These are phyloP conservation scores for Heracleum sosnowskyi DNA, from an alignment of 129 eudicot genomes.

Conservation along the genomic window DNA sequence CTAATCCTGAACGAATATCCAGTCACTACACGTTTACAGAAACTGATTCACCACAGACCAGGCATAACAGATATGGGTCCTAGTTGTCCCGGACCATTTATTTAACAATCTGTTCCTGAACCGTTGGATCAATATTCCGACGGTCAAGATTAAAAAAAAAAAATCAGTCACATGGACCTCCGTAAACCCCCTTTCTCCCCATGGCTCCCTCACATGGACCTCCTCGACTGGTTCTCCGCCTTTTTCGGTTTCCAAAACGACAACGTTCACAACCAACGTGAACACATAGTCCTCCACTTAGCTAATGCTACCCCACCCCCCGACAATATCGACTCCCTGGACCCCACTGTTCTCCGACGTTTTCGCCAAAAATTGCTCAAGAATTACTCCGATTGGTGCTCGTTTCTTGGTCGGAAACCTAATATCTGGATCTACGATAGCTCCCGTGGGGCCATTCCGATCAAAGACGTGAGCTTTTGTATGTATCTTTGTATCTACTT, in stretches of 20 bases:
- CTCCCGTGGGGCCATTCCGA: conserved; percentile 37
- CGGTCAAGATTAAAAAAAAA: too few relatives aligned
- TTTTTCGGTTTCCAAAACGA: conserved; percentile 78
- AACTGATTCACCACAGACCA: too few relatives aligned
- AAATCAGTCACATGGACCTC: too few relatives aligned
- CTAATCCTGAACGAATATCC: too few relatives aligned
- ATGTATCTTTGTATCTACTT: conserved; percentile 50
- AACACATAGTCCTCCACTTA: conserved; percentile 72
- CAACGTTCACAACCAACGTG: conserved; percentile 66
- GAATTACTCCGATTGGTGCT: conserved; percentile 74
- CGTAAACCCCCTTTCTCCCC: conserved; percentile 57
- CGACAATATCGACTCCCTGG: conserved; percentile 57
- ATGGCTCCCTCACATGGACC: conserved; percentile 63
- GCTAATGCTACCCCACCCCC: conserved; percentile 76
- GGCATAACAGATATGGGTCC: too few relatives aligned
- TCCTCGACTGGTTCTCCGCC: conserved; percentile 74
- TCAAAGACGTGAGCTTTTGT: conserved; percentile 60
- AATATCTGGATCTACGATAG: conserved; percentile 59
- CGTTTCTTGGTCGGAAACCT: conserved; percentile 51
- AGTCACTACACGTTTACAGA: too few relatives aligned
- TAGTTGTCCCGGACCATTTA: too few relatives aligned
- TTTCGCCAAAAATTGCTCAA: conserved; percentile 49
- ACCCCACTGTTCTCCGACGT: conserved; percentile 54
- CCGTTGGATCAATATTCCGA: too few relatives aligned
- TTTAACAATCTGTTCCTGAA: too few relatives aligned